phyloP scores from a whole-genome alignment of 73 alveolate species.

The Blepharisma japonicum region DNA sequence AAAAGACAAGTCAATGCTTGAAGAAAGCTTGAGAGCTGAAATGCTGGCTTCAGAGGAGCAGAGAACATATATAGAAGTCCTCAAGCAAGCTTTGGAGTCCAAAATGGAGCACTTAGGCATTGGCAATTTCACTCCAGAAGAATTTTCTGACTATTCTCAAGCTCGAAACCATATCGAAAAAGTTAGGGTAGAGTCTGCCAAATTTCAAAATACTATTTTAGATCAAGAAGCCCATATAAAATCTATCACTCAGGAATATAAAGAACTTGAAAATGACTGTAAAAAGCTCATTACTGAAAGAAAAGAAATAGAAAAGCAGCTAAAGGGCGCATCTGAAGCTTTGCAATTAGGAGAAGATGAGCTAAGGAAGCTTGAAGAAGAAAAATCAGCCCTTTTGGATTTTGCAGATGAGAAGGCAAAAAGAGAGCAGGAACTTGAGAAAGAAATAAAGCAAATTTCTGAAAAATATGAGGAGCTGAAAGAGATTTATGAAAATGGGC shows the following conservation, averaged over 20 bases:
- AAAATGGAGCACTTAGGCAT: background rate
- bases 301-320: conserved; percentile 1
- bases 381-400: conserved; percentile 56
- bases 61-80: conserved; percentile 65
- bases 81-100: conserved; percentile 60
- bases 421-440: conserved; percentile 31
- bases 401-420: conserved; percentile 46
- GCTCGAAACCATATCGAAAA: background rate
- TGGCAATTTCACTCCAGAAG: too few species aligned
- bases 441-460: conserved; percentile 25
- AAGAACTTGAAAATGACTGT: conserved; percentile 8
- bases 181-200: conserved; percentile 22
- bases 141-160: background rate
- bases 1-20: conserved; percentile 22
- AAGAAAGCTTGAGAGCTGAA: conserved; percentile 40
- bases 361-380: conserved; percentile 45
- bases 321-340: conserved; percentile 24
- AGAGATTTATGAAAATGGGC: background rate
- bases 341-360: conserved; percentile 19
- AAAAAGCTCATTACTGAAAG: background rate
- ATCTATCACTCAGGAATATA: background rate
- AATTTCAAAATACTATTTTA: conserved; percentile 4
- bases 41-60: conserved; percentile 58
- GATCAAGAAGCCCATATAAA: conserved; percentile 35
- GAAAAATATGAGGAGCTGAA: background rate